These are phyloP conservation scores for Dendrobium huoshanense DNA, from an alignment of 106 monocot genomes.

Conservation along the genomic window DNA sequence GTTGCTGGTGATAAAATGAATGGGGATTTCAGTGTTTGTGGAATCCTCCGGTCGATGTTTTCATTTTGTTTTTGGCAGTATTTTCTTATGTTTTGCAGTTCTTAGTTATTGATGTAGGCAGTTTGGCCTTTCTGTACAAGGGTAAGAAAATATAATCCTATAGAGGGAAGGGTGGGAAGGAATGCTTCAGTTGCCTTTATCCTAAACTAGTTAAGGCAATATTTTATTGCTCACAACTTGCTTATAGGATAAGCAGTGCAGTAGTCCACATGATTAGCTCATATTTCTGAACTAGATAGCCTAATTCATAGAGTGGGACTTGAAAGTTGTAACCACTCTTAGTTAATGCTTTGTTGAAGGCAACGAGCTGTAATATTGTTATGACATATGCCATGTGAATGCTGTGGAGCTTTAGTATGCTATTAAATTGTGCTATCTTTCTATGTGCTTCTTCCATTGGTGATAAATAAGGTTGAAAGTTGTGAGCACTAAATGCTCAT, in stretches of 20 bases:
- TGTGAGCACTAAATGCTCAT: no score
- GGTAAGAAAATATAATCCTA: neutral
- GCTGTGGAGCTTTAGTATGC: neutral
- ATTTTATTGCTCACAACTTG: neutral
- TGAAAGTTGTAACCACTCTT: neutral
- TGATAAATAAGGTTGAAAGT: no score
- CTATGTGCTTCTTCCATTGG: no score
- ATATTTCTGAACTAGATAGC: neutral
- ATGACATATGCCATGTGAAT: neutral
- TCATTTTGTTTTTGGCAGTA: neutral
- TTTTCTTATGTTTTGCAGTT: no score
- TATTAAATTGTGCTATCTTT: neutral
- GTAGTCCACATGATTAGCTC: neutral
- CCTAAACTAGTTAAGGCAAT: neutral
- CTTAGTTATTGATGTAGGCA: neutral
- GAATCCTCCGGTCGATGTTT: neutral
- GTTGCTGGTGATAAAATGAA: neutral
- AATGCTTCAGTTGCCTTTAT: neutral
- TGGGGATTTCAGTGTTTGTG: neutral
- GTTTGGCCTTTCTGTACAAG: neutral
- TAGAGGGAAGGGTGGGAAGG: neutral
- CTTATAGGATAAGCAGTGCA: neutral
- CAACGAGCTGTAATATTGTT: neutral
- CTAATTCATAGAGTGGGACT: no score
- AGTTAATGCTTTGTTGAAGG: neutral